Evolutionary conservation across 345 rosid genomes (phyloP), one percentile per base, ranked within the genome.

Genomic region (Eucalyptus fibrosa): DNA sequence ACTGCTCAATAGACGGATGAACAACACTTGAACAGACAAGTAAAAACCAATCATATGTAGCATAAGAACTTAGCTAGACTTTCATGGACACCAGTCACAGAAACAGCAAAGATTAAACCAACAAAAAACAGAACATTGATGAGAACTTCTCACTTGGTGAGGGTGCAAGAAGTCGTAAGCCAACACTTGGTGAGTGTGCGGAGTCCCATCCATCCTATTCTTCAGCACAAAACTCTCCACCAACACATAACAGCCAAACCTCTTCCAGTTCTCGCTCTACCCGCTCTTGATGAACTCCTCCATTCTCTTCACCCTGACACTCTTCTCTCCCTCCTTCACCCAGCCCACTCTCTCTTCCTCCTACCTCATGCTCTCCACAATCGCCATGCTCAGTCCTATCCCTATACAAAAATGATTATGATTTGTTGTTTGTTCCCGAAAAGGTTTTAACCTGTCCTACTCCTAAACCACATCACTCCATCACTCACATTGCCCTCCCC

Each of bases 181-280:
- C 80, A 95, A 49, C 85, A 94, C 69, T 50, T 90, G 91, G 26
- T 95, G 53, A 50, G 19, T 50, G 19, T 50, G 53, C 82, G 92
- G 87, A 72, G 93, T 94, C 81, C 92, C 94, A 91, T 95, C 94
- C 93, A 91, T 92, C 89, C 98, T 50, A 6, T 16, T 95, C 91
- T 87, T 93, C 92, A 95, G 87, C 28, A 92, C 93, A 92, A 93
- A 94, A 37, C 94, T 94, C 94, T 96, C 96, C 37, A 95, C 96
- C 93, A 95, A 92, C 60, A 91, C 92, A 92, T 93, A 94, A 37
- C 93, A 94, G 8, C 92, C 87, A 88, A 93, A 93, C 40, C 89
- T 92, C 86, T 92, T 94, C 98, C 96, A 95, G 2, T 83, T 32
- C 9, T 62, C 92, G 40, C 30, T n/a, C 28, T 53, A 89, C 3